A percentile compares a stretch with the other conserved stretches of the same genome.
These are phyloP conservation scores for Psidium guajava DNA, from an alignment of 345 rosid genomes.

Conservation along the genomic window DNA sequence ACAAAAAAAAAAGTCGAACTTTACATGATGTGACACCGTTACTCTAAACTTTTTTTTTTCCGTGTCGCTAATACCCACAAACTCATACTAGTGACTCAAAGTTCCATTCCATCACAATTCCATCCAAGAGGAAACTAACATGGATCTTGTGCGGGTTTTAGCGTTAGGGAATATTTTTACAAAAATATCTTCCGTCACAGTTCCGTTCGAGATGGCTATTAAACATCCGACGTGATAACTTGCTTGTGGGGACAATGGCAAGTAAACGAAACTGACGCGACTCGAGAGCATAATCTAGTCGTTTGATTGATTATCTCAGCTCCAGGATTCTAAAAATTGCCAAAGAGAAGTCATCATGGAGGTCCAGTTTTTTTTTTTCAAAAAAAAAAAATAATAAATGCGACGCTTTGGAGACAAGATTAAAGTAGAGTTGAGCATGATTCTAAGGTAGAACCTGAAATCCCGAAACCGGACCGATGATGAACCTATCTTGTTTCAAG, in stretches of 20 bases:
- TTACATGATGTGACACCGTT: accelerated
- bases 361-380: neutral
- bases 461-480: no score
- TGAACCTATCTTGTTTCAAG: no score
- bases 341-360: neutral
- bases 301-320: neutral
- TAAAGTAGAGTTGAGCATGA: no score
- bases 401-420: neutral
- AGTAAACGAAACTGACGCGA: neutral
- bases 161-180: neutral
- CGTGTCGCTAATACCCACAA: neutral
- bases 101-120: neutral
- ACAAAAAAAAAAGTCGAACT: neutral
- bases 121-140: neutral
- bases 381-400: no score
- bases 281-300: neutral
- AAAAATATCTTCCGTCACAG: neutral
- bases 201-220: neutral
- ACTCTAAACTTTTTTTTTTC: neutral
- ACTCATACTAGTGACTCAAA: neutral
- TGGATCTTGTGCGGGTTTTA: neutral
- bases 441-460: no score
- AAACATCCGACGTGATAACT: neutral
- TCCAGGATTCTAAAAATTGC: neutral
- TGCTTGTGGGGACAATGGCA: neutral